These are phyloP conservation scores for Globisporangium mamillatum DNA, from an alignment of 352 stramenopile genomes.

Conservation along the genomic window DNA sequence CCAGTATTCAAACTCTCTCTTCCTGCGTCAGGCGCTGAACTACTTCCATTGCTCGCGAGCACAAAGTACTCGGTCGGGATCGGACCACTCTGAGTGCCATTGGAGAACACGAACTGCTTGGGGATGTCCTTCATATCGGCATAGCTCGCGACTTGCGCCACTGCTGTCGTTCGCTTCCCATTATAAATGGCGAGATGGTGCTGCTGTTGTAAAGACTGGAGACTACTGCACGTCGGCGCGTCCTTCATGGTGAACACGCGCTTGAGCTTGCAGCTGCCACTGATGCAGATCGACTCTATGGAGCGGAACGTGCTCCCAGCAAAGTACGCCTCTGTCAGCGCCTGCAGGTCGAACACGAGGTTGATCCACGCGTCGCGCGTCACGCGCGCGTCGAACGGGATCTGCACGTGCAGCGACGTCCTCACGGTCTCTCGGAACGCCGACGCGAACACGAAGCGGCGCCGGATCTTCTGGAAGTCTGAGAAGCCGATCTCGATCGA, in stretches of 20 bases:
- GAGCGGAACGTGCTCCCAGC: conserved; percentile 51
- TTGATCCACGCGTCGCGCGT: conserved; percentile 76
- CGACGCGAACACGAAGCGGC: conserved; percentile 73
- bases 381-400: conserved; percentile 44
- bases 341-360: conserved; percentile 71
- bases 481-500: conserved; percentile 77
- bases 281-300: conserved; percentile 76
- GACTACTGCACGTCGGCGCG: conserved; percentile 29
- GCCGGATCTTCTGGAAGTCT: conserved; percentile 69
- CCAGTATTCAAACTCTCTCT: neutral
- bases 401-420: conserved; percentile 65
- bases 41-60: neutral
- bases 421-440: conserved; percentile 68
- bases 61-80: conserved; percentile 65
- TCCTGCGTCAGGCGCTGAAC: neutral
- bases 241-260: conserved; percentile 88
- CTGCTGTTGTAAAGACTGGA: neutral
- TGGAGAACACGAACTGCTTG: conserved; percentile 61
- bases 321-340: conserved; percentile 60
- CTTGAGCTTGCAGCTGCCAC: conserved; percentile 71
- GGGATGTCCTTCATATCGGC: conserved; percentile 56
- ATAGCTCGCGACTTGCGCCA: conserved; percentile 15
- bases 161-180: neutral
- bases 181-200: neutral
- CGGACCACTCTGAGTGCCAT: conserved; percentile 7